phyloP scores from a whole-genome alignment of 306 rosid genomes.

The Prunus mongolica region DNA sequence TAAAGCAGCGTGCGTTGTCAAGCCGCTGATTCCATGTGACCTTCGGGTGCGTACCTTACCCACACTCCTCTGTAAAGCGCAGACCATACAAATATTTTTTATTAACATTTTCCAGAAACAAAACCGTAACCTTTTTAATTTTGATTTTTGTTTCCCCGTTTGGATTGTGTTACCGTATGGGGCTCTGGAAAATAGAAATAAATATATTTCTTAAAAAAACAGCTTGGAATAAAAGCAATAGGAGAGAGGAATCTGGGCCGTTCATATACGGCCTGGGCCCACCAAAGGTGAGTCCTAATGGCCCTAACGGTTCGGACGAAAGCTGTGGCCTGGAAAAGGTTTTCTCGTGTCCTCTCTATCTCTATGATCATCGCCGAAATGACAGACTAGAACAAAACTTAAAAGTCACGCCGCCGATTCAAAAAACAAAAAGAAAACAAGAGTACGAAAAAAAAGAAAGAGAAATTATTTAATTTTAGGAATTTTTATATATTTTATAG shows the following conservation, averaged over 20 bases:
- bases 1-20: constrained; percentile 34
- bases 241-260: constrained; percentile 12
- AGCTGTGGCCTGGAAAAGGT: neutral
- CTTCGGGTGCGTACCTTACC: constrained; percentile 15
- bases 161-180: neutral
- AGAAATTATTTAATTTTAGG: neutral
- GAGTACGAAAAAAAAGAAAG: neutral
- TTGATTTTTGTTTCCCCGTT: neutral
- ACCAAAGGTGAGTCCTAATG: neutral
- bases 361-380: constrained; percentile 1
- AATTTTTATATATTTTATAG: neutral
- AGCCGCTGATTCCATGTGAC: constrained; percentile 36
- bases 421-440: neutral
- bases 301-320: neutral
- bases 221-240: constrained; percentile 9
- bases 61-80: neutral
- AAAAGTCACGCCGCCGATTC: neutral
- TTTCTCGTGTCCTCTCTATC: neutral
- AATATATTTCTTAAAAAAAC: too few relatives aligned
- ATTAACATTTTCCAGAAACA: neutral
- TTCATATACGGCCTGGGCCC: neutral
- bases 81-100: neutral
- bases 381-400: neutral
- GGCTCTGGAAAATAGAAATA: neutral
- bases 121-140: neutral